Conservation (phyloP, 768 basidiomycete species). For the Coprinopsis strossmayeri region DNA sequence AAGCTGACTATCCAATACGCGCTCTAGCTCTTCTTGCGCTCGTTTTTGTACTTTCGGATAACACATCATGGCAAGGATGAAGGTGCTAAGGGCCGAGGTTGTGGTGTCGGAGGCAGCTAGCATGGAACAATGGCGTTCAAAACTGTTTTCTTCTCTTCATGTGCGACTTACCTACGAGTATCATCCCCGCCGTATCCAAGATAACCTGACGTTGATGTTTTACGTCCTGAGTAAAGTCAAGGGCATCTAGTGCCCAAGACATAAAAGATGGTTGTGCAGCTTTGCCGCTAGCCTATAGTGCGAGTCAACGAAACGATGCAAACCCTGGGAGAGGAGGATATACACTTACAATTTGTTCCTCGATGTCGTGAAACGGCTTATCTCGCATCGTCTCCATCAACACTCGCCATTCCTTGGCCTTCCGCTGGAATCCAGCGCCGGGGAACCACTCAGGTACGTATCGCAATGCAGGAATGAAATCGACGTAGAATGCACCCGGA, state of each 20-base stretch:
- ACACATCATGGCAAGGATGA: slow-evolving; percentile 23
- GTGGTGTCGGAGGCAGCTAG: slow-evolving; percentile 10
- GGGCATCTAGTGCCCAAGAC: not conserved
- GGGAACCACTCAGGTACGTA: slow-evolving; percentile 30
- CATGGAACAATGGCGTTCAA: slow-evolving; percentile 19
- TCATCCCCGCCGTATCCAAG: slow-evolving; percentile 1
- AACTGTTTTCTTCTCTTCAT: no score
- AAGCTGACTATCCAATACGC: slow-evolving; percentile 29
- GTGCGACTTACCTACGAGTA: slow-evolving; percentile 9
- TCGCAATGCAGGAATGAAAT: slow-evolving; percentile 15
- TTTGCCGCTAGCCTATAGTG: slow-evolving; percentile 1
- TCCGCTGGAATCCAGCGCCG: slow-evolving; percentile 24
- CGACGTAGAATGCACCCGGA: slow-evolving; percentile 13
- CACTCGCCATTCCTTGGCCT: not conserved
- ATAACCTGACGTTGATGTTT: not conserved
- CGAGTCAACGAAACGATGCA: not conserved
- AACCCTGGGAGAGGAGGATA: no score
- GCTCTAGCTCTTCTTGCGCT: slow-evolving; percentile 37
- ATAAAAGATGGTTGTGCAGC: not conserved
- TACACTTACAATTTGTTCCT: slow-evolving; percentile 1
- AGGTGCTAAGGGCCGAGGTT: slow-evolving; percentile 4
- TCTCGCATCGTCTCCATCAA: not conserved
- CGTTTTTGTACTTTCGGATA: slow-evolving; percentile 28
- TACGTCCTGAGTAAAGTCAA: not conserved
- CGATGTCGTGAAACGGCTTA: not conserved